Percentiles rank a stretch among this genome's conserved stretches.
Conservation (phyloP, 164 flowering plant genomes). For the Vitis rupestris region DNA sequence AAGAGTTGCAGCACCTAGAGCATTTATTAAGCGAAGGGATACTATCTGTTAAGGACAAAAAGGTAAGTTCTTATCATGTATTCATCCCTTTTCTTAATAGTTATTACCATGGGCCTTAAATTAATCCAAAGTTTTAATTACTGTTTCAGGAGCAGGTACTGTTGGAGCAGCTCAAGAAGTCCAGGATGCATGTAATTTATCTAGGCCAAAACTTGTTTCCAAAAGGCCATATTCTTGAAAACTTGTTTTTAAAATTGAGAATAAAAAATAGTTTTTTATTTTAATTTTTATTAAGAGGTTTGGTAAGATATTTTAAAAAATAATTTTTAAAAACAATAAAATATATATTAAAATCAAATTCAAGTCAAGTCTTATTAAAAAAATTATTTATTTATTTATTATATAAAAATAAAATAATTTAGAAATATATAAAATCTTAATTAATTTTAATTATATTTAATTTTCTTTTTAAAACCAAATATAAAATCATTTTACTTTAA, state of each 20-base stretch:
- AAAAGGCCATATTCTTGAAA: too few species aligned
- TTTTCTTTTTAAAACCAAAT: too few species aligned
- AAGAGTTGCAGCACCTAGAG: slow-evolving; percentile 38
- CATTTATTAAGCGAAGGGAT: slow-evolving; percentile 36
- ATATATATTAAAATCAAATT: too few species aligned
- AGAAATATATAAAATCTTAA: too few species aligned
- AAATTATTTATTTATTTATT: too few species aligned
- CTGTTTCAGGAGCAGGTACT: slow-evolving; percentile 38
- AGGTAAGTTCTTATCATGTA: slow-evolving; percentile 17
- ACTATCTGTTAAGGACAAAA: slow-evolving; percentile 28
- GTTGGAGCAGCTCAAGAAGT: slow-evolving; percentile 30
- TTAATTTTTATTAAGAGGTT: not conserved
- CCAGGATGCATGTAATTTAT: slow-evolving; percentile 30
- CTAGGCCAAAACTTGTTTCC: too few species aligned
- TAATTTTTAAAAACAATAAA: too few species aligned
- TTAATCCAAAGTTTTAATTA: not conserved
- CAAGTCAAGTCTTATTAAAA: too few species aligned
- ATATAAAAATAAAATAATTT: too few species aligned
- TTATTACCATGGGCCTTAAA: not conserved
- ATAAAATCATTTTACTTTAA: too few species aligned
- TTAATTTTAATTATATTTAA: too few species aligned
- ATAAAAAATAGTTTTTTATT: not conserved
- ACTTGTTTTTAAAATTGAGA: not conserved
- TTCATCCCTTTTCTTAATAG: not conserved
- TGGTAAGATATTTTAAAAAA: not conserved